A percentile compares a stretch with the other conserved stretches of the same genome.
Evolutionary conservation across 2,329 filamentous ascomycete genomes (phyloP).

Genomic region (Eurotiales sp.): DNA sequence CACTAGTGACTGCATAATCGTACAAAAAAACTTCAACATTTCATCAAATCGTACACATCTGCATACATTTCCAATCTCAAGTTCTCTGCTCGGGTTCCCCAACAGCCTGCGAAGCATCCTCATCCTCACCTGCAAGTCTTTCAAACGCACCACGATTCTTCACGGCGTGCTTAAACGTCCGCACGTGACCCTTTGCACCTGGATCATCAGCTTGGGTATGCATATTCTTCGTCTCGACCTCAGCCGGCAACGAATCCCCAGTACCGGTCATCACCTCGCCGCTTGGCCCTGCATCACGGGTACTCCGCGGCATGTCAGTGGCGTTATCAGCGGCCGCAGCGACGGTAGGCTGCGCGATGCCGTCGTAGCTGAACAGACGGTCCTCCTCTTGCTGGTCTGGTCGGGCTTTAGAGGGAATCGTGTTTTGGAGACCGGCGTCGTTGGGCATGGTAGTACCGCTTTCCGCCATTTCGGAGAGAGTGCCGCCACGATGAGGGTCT

Average conservation of each 20-base stretch:
- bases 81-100: conserved; percentile 20
- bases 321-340: conserved; percentile 48
- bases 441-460: conserved; percentile 37
- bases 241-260: conserved; percentile 36
- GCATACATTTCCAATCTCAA: not conserved
- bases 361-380: conserved; percentile 53
- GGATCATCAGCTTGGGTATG: conserved; percentile 30
- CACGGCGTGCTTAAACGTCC: conserved; percentile 38
- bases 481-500: conserved; percentile 26
- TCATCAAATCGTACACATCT: not conserved
- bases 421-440: conserved; percentile 45
- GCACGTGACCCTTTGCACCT: conserved; percentile 33
- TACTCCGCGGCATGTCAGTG: conserved; percentile 43
- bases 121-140: conserved; percentile 34
- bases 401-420: conserved; percentile 38
- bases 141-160: conserved; percentile 37
- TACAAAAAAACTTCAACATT: no score
- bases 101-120: conserved; percentile 26
- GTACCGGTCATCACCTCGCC: conserved; percentile 41
- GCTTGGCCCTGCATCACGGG: conserved; percentile 30
- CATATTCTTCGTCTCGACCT: conserved; percentile 38
- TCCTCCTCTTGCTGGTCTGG: conserved; percentile 39
- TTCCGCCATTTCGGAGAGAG: conserved; percentile 28
- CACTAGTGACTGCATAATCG: no score
- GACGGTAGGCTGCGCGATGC: conserved; percentile 21